phyloP scores from a whole-genome alignment of 1,284 basidiomycete species.

The Fomitopsis palustris region DNA sequence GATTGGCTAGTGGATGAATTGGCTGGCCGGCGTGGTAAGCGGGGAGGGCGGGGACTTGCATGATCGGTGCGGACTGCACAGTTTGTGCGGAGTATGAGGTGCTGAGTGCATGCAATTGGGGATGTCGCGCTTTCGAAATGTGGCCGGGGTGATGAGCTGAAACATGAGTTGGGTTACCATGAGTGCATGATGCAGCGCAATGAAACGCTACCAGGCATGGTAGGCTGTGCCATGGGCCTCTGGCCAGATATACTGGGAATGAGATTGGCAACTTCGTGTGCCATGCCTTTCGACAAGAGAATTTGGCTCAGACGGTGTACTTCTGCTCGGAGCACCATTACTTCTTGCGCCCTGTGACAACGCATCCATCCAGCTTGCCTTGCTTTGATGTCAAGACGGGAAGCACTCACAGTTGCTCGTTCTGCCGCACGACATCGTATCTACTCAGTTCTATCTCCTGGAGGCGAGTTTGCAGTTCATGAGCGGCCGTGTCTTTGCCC shows the following conservation, averaged over 20 bases:
- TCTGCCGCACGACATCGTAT: constrained; percentile 11
- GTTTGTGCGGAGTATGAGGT: constrained; percentile 7
- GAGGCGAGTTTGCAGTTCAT: constrained; percentile 14
- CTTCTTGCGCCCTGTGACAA: constrained; percentile 8
- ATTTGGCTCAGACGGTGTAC: constrained; percentile 11
- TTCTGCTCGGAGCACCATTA: constrained; percentile 16
- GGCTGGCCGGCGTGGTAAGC: neutral
- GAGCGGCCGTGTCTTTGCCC: constrained; percentile 4
- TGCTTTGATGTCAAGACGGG: neutral
- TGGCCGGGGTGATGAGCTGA: neutral
- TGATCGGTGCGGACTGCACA: constrained; percentile 3
- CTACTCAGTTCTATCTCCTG: constrained; percentile 10
- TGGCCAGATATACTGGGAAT: neutral
- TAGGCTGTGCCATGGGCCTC: neutral
- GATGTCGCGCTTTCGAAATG: constrained; percentile 3
- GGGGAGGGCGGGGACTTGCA: neutral
- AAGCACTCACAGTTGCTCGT: constrained; percentile 11
- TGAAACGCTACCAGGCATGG: neutral
- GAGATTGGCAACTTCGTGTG: neutral
- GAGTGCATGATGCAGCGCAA: no score
- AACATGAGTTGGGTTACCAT: neutral
- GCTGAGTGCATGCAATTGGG: constrained; percentile 3
- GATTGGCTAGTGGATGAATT: neutral
- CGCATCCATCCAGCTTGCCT: neutral
- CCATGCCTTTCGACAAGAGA: neutral